These are phyloP conservation scores for Melianthus villosus DNA, from an alignment of 441 rosid genomes.

Conservation along the genomic window DNA sequence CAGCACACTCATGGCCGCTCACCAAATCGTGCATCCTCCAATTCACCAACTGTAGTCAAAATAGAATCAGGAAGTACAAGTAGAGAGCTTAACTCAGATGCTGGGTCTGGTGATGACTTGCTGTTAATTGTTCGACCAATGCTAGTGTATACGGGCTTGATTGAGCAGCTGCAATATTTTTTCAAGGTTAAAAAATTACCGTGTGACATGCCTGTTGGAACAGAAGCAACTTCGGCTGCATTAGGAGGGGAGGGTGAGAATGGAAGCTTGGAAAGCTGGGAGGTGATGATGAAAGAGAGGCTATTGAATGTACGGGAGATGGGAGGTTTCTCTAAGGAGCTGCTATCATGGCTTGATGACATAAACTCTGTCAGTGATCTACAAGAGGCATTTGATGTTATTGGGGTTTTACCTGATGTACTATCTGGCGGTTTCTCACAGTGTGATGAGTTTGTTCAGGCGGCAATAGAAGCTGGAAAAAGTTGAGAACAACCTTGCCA, in stretches of 20 bases:
- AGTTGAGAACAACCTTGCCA: slow-evolving; percentile 17
- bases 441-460: slow-evolving; percentile 73
- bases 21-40: slow-evolving; percentile 21
- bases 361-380: slow-evolving; percentile 60
- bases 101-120: slow-evolving; percentile 34
- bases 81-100: slow-evolving; percentile 22
- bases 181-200: slow-evolving; percentile 54
- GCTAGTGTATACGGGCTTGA: slow-evolving; percentile 90
- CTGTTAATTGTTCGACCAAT: slow-evolving; percentile 60
- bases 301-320: slow-evolving; percentile 64
- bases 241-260: slow-evolving; percentile 26
- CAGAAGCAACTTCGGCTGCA: slow-evolving; percentile 31
- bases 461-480: slow-evolving; percentile 56
- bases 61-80: slow-evolving; percentile 36
- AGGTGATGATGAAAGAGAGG: slow-evolving; percentile 67
- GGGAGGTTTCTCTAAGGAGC: slow-evolving; percentile 79
- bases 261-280: slow-evolving; percentile 68
- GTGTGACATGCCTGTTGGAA: slow-evolving; percentile 13
- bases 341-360: slow-evolving; percentile 79
- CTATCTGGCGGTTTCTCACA: slow-evolving; percentile 46
- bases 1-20: slow-evolving; percentile 78
- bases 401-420: slow-evolving; percentile 66
- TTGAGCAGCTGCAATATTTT: slow-evolving; percentile 83
- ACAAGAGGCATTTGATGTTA: slow-evolving; percentile 86
- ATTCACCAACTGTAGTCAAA: slow-evolving; percentile 17